Base-by-base conservation (phyloP, 129 eudicot genomes). In the Flaveria linearis region DNA sequence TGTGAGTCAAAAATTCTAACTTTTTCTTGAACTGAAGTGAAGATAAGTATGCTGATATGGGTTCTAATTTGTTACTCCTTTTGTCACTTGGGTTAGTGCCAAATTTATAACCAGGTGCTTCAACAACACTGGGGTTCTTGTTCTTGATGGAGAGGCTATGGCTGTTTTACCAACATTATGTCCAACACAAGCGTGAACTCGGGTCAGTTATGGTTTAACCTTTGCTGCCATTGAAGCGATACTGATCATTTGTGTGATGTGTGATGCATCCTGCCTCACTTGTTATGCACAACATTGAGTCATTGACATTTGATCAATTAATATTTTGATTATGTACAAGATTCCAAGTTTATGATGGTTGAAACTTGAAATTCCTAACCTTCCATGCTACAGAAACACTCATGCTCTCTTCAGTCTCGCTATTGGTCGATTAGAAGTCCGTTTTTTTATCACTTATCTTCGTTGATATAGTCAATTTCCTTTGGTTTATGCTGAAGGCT, bases 141-240 rank as follows among this genome's bases (percentile, higher is more conserved):
- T 87, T 51, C 64, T 91, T 56, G 93, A 87, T 78, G 99, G 99
- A 47, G 97, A 94, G 75, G 97, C 99, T 11, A 84, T 83, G 20
- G 94, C 97, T 20, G 76, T 94, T 28, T 73, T 94, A 56, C 99
- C 97, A 42, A 73, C 91, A 3, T 67, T 91, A 43, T 76, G 50
- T 22, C 81, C 62, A 43, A 52, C 83, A 45, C 66, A 69, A 72
- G 26, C 15, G 17, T 64, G 66, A 69, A 53, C 74, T 14, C 18
- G 58, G 39, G 15, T 41, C 52, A 51, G 30, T 71, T 76, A 50
- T 43, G 71, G 70, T 46, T 69, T 57, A 23, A 69, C 25, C 41
- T 16, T 12, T 43, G 56, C 53, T 36, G 41, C 43, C 25, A 9
- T 62, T 33, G 23, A 64, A 63, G 51, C 3, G 1, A 36, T 36